These are phyloP conservation scores for Noccaea bulbosa DNA, from an alignment of 345 rosid genomes.

Conservation along the genomic window DNA sequence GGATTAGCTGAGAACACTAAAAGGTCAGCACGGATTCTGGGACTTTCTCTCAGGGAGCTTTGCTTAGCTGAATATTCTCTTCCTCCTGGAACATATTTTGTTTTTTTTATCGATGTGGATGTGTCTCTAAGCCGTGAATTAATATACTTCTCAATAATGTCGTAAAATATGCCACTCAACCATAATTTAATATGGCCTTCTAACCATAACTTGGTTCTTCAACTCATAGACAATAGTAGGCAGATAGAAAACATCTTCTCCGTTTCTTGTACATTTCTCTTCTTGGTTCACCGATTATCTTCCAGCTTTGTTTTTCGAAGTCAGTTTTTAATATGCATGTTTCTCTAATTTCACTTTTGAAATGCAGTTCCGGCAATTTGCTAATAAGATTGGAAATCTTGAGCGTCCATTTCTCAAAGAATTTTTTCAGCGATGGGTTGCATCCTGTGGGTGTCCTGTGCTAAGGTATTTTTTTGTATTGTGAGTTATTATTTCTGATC, in stretches of 20 bases:
- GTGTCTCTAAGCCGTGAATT: constrained; percentile 18
- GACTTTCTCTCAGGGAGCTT: constrained; percentile 27
- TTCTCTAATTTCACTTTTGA: constrained; percentile 31
- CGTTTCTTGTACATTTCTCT: constrained; percentile 4
- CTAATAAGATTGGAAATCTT: constrained; percentile 89
- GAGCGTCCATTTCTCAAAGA: constrained; percentile 97
- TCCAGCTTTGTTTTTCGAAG: constrained; percentile 6
- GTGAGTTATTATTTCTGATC: constrained; percentile 19
- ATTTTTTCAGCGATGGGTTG: constrained; percentile 93
- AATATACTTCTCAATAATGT: constrained; percentile 23
- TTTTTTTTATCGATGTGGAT: background rate
- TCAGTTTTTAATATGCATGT: constrained; percentile 20
- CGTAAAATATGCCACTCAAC: constrained; percentile 17
- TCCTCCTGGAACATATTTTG: background rate
- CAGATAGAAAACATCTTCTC: constrained; percentile 14
- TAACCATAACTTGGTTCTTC: constrained; percentile 24
- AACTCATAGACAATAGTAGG: constrained; percentile 21
- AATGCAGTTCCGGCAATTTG: constrained; percentile 90
- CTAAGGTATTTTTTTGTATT: constrained; percentile 62
- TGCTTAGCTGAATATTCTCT: constrained; percentile 2
- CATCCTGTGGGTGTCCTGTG: constrained; percentile 85
- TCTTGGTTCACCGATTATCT: constrained; percentile 26
- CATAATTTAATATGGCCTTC: constrained; percentile 4
- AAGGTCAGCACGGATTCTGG: background rate
- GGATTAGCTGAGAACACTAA: constrained; percentile 21